Evolutionary conservation across 23 red algal genomes (phyloP), one percentile per base, ranked within the genome.

Genomic region (Gracilaria caudata): DNA sequence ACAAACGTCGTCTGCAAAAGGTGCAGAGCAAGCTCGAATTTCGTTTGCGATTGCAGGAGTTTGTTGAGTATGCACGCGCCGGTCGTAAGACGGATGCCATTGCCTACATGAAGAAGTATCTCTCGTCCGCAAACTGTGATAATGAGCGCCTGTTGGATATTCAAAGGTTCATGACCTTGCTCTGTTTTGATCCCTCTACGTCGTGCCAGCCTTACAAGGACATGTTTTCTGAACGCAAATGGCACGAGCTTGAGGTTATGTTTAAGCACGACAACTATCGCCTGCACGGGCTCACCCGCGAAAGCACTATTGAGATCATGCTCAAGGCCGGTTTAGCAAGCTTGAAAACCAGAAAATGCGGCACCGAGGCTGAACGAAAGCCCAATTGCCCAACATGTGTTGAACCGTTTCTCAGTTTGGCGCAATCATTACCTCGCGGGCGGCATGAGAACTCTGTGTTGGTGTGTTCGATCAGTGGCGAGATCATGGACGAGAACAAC

Each of bases 401-500:
- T 26, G 90, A 93, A 68, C 97, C 97, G 29, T 99, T 88, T 70
- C 73, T 77, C n/a, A 73, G 45, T 36, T 81, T 99, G 9, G 86
- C 97, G 19, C 80, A 80, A 53, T 79, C 92, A 19, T 84, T 99
- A 28, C 97, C 97, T 36, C 94, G 86, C 75, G 86, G 82, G 40
- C 79, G 86, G 32, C 93, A 99, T 73, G 87, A 92, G 33, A 90
- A 95, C 88, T 95, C 97, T 30, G 78, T 89, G 36, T 79, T 95
- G 21, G 90, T 99, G 45, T 99, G 97, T 76, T 73, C 55, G 10
- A 72, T 99, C 21, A 93, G 81, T 16, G 89, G 93, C 28, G 88
- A 84, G 70, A 68, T 92, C 29, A 99, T 99, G 97, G 92, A 99
- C 60, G 97, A 99, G 51, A 87, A 99, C 84, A 99, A 99, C 59